Conservation (phyloP, 805 yeast genomes). For the Wickerhamomyces mucosus region DNA sequence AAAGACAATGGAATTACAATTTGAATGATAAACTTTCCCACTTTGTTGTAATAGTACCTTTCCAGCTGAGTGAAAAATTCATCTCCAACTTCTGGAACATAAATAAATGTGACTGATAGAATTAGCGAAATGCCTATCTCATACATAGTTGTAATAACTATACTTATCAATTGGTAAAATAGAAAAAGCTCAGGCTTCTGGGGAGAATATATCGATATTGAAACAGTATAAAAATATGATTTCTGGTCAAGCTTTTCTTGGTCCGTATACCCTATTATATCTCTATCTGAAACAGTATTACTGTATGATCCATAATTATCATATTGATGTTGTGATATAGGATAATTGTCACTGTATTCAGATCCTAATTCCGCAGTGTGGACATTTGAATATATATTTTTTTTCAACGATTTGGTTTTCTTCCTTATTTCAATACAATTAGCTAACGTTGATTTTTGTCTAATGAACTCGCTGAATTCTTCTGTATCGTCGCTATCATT, state of each 20-base stretch:
- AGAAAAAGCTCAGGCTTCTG: too few relatives aligned
- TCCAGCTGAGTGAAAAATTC: constrained; percentile 22
- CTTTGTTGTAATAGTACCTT: constrained; percentile 24
- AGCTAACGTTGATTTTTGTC: constrained; percentile 26
- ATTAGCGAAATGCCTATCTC: constrained; percentile 27
- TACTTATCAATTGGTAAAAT: too few relatives aligned
- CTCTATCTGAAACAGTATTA: too few relatives aligned
- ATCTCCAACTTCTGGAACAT: constrained; percentile 26
- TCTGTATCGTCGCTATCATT: too few relatives aligned
- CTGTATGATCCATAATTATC: too few relatives aligned
- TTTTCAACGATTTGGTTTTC: constrained; percentile 16
- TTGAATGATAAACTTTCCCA: constrained; percentile 20
- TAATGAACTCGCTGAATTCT: constrained; percentile 12
- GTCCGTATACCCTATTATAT: too few relatives aligned
- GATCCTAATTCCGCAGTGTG: too few relatives aligned
- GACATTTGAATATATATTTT: constrained; percentile 12
- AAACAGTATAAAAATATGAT: too few relatives aligned
- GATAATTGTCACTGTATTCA: too few relatives aligned
- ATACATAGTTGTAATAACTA: constrained; percentile 11
- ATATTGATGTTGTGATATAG: too few relatives aligned
- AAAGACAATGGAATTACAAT: constrained; percentile 24
- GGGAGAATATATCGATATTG: too few relatives aligned
- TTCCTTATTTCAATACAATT: constrained; percentile 27
- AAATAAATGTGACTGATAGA: constrained; percentile 30
- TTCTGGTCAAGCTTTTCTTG: too few relatives aligned